Base-by-base conservation (phyloP, 1,284 basidiomycete species). In the Apiotrichum mycotoxinovorans region DNA sequence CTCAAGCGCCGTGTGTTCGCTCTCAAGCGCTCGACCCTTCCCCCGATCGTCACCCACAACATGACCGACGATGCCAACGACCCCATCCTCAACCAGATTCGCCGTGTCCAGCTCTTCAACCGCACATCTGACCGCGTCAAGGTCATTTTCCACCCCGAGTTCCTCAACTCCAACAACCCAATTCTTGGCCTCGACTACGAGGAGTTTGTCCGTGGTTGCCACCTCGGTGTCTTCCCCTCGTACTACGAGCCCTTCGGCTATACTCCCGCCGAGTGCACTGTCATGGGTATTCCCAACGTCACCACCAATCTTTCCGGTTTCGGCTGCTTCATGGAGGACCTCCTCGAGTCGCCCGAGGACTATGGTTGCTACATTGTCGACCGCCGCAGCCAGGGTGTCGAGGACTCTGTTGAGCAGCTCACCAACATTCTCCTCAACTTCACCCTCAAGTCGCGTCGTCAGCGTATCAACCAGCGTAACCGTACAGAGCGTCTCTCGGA, bases 221-320 rank as follows among this genome's bases (percentile, higher is more conserved):
- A 98, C 80, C 79, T 98, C 59, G 95, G 95, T 60, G 94, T 98
- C 38, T 98, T 98, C 84, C 93, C 95, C 2, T 92, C 89, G 66
- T 98, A 98, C 74, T 83, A 78, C 62, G 76, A 78, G 66, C 76
- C 76, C 9, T 78, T 76, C 67, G 76, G 75, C 53, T 79, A 80
- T 73, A 83, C 81, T n/a, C 81, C 81, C 4, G 82, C 82, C 53
- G 82, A 83, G 70, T 83, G 82, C 74, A 83, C 82, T 20, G 82
- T 83, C 57, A 98, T 98, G 95, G 95, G 95, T 65, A 92, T 98
- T 57, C 95, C 95, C 0, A 91, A 88, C 48, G 87, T 98, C 62
- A 98, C 95, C 27, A 98, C 95, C 57, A 98, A 98, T 79, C 80
- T 98, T 42, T 96, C 92, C 27, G 95, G 95, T 41, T 96, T 97